Base-by-base conservation (phyloP, 2,329 filamentous ascomycete species). In the Colletotrichum cereale region DNA sequence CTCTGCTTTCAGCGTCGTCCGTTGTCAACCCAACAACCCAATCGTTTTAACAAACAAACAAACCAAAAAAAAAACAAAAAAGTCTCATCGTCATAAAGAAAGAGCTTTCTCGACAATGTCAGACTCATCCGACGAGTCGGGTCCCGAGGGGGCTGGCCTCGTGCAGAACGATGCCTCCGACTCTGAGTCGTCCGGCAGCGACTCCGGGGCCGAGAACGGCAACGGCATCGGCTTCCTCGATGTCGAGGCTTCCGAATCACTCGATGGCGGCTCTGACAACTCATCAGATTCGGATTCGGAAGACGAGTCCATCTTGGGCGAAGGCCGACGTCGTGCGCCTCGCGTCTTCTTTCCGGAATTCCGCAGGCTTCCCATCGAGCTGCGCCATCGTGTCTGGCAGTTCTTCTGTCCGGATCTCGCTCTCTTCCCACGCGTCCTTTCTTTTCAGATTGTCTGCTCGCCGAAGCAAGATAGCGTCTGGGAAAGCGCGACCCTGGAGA, bases 341-440 rank as follows among this genome's bases (percentile, higher is more conserved):
- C 61, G 55, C 14, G 62, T 31, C 38, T 72, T 62, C 14, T 82
- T 74, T 47, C 75, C 76, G 0, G 71, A 57, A 47, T 82, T 81
- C 42, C 73, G 71, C 29, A 62, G 65, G 8, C 76, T 83, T 2
- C 81, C 81, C 1, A 75, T 77, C 14, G 81, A 83, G 71, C 73
- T 83, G 21, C 78, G 81, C 61, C 66, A 75, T 29, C 77, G 73
- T 29, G 73, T 82, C 62, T 83, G 81, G 81, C 73, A 78, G 47
- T 61, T 74, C 24, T 80, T 79, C 66, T 81, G 81, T 47, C 76
- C 77, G 0, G 78, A 80, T 42, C 71, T 81, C 4, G 60, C 62
- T n/a, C 53, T 63, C 10, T 57, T 67, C 2, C 74, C 79, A 11
- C 79, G 79, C 36, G 75, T 81, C 0, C 75, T 81, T 12, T 75